These are phyloP conservation scores for Fusarium burgessii DNA, from an alignment of 2,329 filamentous ascomycete genomes.

Conservation along the genomic window DNA sequence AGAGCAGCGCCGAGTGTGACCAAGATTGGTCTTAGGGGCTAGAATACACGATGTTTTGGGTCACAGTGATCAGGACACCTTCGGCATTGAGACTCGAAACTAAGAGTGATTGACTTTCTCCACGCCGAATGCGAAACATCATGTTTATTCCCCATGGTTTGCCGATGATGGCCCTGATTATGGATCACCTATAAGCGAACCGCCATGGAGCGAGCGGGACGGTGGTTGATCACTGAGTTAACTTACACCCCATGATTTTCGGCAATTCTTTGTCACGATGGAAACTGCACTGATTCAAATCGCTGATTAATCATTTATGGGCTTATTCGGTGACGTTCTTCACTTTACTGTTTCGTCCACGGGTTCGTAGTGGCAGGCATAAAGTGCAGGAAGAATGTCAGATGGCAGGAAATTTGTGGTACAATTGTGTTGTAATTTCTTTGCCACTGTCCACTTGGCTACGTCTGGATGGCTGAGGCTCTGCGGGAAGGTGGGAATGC, in stretches of 20 bases:
- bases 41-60: constrained; percentile 4
- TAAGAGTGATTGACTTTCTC: constrained; percentile 17
- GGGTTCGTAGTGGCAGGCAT: neutral
- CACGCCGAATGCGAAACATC: constrained; percentile 37
- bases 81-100: constrained; percentile 10
- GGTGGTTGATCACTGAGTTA: constrained; percentile 9
- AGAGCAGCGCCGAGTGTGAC: neutral
- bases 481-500: constrained; percentile 35
- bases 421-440: neutral
- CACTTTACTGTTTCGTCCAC: neutral
- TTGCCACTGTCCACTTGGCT: constrained; percentile 37
- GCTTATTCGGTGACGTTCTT: neutral
- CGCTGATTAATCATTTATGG: neutral
- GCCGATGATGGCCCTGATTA: constrained; percentile 20
- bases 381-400: neutral
- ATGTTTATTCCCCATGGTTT: constrained; percentile 16
- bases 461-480: constrained; percentile 39
- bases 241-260: neutral
- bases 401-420: neutral
- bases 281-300: neutral
- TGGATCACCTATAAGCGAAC: constrained; percentile 26
- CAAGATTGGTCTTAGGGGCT: neutral
- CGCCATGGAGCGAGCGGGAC: constrained; percentile 6
- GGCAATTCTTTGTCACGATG: no score
- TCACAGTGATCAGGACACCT: constrained; percentile 17